Conservation (phyloP, 495 filamentous ascomycete genomes). For the Neurospora sp. region DNA sequence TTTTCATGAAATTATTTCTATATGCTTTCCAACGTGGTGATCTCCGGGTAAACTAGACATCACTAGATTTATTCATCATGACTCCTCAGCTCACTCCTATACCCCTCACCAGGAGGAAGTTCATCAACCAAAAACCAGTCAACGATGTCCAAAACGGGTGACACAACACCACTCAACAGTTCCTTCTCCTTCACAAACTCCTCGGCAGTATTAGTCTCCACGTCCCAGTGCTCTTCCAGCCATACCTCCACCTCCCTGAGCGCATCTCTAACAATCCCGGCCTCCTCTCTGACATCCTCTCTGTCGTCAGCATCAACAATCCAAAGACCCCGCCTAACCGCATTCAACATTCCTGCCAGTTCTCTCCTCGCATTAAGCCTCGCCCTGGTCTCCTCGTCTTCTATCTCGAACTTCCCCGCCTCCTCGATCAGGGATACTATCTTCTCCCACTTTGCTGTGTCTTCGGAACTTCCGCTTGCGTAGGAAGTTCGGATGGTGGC, state of each 20-base stretch:
- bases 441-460: slow-evolving; percentile 76
- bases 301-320: slow-evolving; percentile 14
- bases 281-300: neutral
- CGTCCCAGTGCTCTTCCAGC: slow-evolving; percentile 70
- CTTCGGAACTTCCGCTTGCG: slow-evolving; percentile 76
- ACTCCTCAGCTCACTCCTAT: neutral
- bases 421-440: slow-evolving; percentile 92
- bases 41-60: neutral
- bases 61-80: neutral
- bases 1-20: neutral
- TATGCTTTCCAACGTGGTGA: neutral
- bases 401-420: slow-evolving; percentile 87
- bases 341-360: slow-evolving; percentile 89
- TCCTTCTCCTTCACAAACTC: slow-evolving; percentile 97
- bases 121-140: neutral
- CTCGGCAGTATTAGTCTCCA: slow-evolving; percentile 65
- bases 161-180: slow-evolving; percentile 44
- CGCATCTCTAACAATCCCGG: slow-evolving; percentile 56
- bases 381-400: slow-evolving; percentile 82
- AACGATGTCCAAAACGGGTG: neutral
- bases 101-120: neutral
- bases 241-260: slow-evolving; percentile 86
- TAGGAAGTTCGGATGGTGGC: slow-evolving; percentile 28
- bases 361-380: slow-evolving; percentile 85
- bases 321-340: slow-evolving; percentile 81